These are phyloP conservation scores for Xylaria sp. DNA, from an alignment of 2,329 filamentous ascomycete genomes.

Conservation along the genomic window DNA sequence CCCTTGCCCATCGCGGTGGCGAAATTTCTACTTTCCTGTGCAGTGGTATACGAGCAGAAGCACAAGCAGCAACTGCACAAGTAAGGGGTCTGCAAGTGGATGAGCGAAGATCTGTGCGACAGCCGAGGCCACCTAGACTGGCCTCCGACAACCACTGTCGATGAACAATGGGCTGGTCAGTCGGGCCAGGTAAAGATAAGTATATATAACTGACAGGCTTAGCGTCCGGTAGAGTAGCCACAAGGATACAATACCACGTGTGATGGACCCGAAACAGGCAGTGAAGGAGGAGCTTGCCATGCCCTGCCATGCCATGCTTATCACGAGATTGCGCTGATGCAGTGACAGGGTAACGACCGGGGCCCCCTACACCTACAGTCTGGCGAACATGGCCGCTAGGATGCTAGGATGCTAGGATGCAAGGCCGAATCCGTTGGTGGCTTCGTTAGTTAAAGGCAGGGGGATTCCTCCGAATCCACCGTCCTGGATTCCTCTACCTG, in stretches of 20 bases:
- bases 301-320: slow-evolving; percentile 10
- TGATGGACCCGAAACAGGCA: slow-evolving; percentile 20
- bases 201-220: background rate
- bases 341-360: slow-evolving; percentile 27
- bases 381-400: slow-evolving; percentile 17
- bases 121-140: background rate
- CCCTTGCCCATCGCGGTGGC: background rate
- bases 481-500: background rate
- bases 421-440: slow-evolving; percentile 25
- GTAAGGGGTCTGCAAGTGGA: slow-evolving; percentile 31
- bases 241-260: slow-evolving; percentile 35
- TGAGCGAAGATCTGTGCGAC: slow-evolving; percentile 24
- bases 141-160: background rate
- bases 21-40: background rate
- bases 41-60: slow-evolving; percentile 3
- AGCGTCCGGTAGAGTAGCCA: background rate
- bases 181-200: background rate
- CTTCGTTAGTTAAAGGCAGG: slow-evolving; percentile 21
- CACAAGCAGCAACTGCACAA: no score
- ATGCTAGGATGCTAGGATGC: slow-evolving; percentile 22
- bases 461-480: slow-evolving; percentile 21
- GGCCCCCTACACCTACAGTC: slow-evolving; percentile 27
- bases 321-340: slow-evolving; percentile 35
- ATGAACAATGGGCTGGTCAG: background rate
- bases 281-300: slow-evolving; percentile 11